Evolutionary conservation across 2,329 filamentous ascomycete species (phyloP).

Genomic region (Aspergillus transmontanensis): DNA sequence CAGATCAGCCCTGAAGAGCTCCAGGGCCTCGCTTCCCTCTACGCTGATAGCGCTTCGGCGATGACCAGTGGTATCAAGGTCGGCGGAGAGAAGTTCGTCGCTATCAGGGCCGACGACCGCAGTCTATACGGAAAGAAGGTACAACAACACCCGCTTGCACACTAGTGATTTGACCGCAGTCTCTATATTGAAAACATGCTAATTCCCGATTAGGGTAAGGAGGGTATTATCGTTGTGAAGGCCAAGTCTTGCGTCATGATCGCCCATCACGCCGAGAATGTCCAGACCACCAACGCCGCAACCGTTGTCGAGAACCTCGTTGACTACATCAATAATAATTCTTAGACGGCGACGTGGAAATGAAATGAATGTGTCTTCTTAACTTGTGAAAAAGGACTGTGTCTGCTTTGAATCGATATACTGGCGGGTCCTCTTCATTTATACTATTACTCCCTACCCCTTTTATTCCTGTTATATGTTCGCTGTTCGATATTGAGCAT

Average conservation of each 20-base stretch:
- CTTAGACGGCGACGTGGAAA: too few species aligned
- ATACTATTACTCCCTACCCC: constrained; percentile 5
- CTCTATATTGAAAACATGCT: constrained; percentile 4
- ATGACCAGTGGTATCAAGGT: constrained; percentile 72
- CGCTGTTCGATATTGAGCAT: constrained; percentile 13
- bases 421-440: constrained; percentile 8
- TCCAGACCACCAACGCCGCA: constrained; percentile 74
- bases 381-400: constrained; percentile 14
- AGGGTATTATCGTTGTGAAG: constrained; percentile 81
- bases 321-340: constrained; percentile 66
- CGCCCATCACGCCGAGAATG: constrained; percentile 76
- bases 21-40: constrained; percentile 54
- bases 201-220: constrained; percentile 63
- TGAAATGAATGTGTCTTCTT: constrained; percentile 19
- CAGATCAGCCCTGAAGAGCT: constrained; percentile 59
- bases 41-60: constrained; percentile 52
- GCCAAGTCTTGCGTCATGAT: constrained; percentile 87
- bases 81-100: constrained; percentile 75
- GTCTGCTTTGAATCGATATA: constrained; percentile 19
- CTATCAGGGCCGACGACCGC: constrained; percentile 73
- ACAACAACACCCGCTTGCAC: constrained; percentile 40
- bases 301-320: constrained; percentile 79
- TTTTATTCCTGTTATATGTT: background rate
- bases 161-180: background rate
- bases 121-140: constrained; percentile 88